A percentile compares a stretch with the other conserved stretches of the same genome.
Conservation (phyloP, 2,329 filamentous ascomycete species). For the Helminthosporium solani region DNA sequence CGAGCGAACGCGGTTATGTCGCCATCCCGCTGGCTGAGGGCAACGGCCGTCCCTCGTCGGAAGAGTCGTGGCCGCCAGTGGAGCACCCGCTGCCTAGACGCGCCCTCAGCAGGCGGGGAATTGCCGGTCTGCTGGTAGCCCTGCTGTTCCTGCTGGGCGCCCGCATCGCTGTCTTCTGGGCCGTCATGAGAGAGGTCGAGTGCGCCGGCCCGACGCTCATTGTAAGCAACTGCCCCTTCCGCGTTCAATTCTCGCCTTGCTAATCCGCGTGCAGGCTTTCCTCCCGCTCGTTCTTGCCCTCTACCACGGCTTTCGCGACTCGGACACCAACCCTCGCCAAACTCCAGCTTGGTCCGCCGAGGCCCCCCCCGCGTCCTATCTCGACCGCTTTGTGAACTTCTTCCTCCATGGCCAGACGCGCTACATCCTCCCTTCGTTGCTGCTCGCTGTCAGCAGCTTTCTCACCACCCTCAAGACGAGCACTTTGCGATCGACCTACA, state of each 20-base stretch:
- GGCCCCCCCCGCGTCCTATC: constrained; percentile 14
- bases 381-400: constrained; percentile 30
- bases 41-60: constrained; percentile 20
- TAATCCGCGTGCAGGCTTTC: constrained; percentile 24
- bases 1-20: constrained; percentile 22
- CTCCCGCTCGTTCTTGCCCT: constrained; percentile 36
- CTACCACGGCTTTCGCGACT: constrained; percentile 31
- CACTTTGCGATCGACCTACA: constrained; percentile 33
- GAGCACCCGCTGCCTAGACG: constrained; percentile 1
- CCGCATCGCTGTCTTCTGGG: constrained; percentile 34
- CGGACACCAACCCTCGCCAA: constrained; percentile 22
- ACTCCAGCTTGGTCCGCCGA: constrained; percentile 33
- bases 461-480: constrained; percentile 31
- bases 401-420: constrained; percentile 30
- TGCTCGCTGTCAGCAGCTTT: constrained; percentile 36
- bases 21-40: constrained; percentile 33
- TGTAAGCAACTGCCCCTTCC: constrained; percentile 11
- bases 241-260: background rate
- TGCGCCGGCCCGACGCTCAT: constrained; percentile 32
- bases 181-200: constrained; percentile 32
- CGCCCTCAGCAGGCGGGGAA: constrained; percentile 15
- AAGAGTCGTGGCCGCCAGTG: constrained; percentile 26
- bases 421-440: constrained; percentile 33
- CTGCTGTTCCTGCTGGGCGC: constrained; percentile 33
- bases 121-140: constrained; percentile 26